Evolutionary conservation across 345 rosid species (phyloP).

Genomic region (Salix exigua): DNA sequence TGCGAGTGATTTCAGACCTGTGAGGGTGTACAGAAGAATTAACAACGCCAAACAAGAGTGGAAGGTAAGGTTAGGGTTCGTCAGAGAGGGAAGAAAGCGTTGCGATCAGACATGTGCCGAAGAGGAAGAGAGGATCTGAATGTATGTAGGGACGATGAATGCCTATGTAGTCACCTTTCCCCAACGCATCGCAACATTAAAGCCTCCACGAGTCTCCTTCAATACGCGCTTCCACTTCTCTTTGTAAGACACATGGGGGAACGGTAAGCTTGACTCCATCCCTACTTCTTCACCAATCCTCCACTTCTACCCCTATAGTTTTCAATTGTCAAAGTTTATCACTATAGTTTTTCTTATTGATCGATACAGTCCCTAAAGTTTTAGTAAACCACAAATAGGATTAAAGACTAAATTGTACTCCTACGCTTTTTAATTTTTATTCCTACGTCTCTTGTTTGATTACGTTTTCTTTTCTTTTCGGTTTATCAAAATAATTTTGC

Average conservation of each 20-base stretch:
- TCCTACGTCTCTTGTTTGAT: too few species aligned
- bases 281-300: too few species aligned
- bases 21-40: not conserved
- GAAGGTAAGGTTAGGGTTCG: not conserved
- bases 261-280: too few species aligned
- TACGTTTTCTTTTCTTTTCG: not conserved
- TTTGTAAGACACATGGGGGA: not conserved
- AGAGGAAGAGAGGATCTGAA: not conserved
- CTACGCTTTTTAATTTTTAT: too few species aligned
- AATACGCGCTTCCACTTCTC: constrained; percentile 1
- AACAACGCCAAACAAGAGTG: not conserved
- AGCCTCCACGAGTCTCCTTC: constrained; percentile 52
- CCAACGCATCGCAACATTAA: constrained; percentile 47
- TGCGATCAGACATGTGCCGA: constrained; percentile 16
- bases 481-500: too few species aligned
- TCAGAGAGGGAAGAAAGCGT: constrained; percentile 1
- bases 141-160: not conserved
- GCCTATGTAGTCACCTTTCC: constrained; percentile 33
- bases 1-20: not conserved
- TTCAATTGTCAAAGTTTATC: too few species aligned
- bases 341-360: too few species aligned
- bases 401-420: too few species aligned
- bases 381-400: too few species aligned
- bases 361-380: too few species aligned
- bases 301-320: not conserved